Base-by-base conservation (phyloP, 106 monocot species). In the Amphibolis antarctica region DNA sequence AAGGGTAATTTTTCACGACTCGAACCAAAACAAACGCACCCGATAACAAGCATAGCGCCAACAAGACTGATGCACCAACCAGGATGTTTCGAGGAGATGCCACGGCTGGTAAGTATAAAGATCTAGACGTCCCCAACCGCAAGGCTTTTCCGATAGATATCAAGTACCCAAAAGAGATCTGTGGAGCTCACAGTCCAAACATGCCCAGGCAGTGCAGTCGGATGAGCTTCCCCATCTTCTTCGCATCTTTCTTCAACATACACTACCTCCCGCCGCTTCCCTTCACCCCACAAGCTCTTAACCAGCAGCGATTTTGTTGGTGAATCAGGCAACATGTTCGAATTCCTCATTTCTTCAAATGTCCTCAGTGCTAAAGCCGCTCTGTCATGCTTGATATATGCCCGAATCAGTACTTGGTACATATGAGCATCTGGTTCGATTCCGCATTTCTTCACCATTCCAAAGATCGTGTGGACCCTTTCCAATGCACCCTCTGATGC, bases 221-320 rank as follows among this genome's bases (percentile, higher is more conserved):
- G 86, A 20, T 86, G 83, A 24, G 42, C 74, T 29, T 46, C 62
- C 11, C 65, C 72, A 9, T 75, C 47, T 49, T 71, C 81, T 30
- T 84, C 94, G 28, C 79, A 77, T n/a, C 70, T 77, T 70, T 86
- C 86, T 79, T 89, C 83, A 46, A 89, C 94, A 53, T 42, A 50
- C 0, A 86, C 94, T 48, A 83, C 89, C 75, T 94, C 94, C 31
- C 82, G 53, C 4, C 86, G 71, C 74, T 80, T 94, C 53, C 86
- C 89, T 70, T 94, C 86, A 61, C 82, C 83, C 93, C 89, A 94
- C 70, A 94, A 58, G 77, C 83, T 89, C 74, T 78, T 94, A 23
- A 89, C 86, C 9, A 94, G 81, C 75, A 89, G 30, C 11, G 60
- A 56, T 55, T 86, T 89, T 2, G 79, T 82, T 18, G 44, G 19